Evolutionary conservation across 352 stramenopile genomes (phyloP).

Genomic region (Phytophthora vignae): DNA sequence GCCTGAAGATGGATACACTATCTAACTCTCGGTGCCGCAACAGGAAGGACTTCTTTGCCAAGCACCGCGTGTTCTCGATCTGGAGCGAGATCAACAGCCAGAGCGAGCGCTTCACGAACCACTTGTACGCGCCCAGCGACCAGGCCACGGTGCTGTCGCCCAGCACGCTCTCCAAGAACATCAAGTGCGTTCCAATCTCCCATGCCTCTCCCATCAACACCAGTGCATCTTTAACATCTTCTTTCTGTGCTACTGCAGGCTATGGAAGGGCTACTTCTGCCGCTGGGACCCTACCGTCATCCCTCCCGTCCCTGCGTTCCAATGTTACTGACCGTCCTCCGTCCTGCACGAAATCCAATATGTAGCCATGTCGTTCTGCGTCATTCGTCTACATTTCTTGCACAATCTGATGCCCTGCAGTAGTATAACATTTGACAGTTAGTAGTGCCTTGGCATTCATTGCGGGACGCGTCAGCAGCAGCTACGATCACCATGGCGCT

Average conservation of each 20-base stretch:
- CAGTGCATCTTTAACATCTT: constrained; percentile 1
- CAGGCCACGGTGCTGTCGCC: constrained; percentile 55
- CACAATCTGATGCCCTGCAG: constrained; percentile 15
- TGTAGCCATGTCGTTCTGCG: constrained; percentile 8
- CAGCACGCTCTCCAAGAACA: constrained; percentile 89
- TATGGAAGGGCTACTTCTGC: constrained; percentile 90
- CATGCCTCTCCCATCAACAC: background rate
- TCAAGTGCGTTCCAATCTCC: constrained; percentile 65
- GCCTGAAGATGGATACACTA: background rate
- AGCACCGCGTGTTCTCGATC: constrained; percentile 79
- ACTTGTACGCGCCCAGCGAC: constrained; percentile 65
- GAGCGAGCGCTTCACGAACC: constrained; percentile 76
- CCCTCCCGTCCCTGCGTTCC: constrained; percentile 67
- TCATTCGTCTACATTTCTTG: constrained; percentile 19
- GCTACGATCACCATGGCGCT: constrained; percentile 22
- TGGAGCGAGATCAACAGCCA: constrained; percentile 85
- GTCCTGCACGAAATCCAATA: background rate
- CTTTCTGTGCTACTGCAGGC: constrained; percentile 36
- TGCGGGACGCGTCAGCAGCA: constrained; percentile 19
- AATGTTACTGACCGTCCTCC: constrained; percentile 69
- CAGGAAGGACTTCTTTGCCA: constrained; percentile 83
- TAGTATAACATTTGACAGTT: constrained; percentile 19
- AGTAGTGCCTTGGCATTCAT: background rate
- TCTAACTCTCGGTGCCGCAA: background rate
- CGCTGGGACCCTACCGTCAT: constrained; percentile 85